phyloP scores from a whole-genome alignment of 345 rosid genomes.

The Jatropha curcas region DNA sequence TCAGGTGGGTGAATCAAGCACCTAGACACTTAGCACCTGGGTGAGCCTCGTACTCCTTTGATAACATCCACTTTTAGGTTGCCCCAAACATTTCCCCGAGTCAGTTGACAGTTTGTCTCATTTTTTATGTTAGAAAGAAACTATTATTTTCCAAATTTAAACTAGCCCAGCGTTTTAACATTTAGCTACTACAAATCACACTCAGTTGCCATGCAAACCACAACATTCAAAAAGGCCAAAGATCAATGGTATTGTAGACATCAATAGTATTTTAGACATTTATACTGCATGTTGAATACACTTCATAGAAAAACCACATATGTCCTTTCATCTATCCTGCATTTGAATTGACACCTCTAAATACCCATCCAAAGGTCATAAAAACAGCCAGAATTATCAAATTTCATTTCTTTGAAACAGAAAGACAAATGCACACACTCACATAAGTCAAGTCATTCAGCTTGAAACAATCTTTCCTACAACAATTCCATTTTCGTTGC shows the following conservation, averaged over 20 bases:
- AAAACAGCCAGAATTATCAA: neutral
- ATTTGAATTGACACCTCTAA: neutral
- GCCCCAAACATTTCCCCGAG: neutral
- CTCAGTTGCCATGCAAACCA: neutral
- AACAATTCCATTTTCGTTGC: neutral
- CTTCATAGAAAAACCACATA: neutral
- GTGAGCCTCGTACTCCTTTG: neutral
- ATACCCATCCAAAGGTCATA: too few relatives aligned
- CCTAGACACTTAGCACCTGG: neutral
- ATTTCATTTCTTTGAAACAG: too few relatives aligned
- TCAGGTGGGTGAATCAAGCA: neutral
- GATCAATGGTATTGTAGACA: too few relatives aligned
- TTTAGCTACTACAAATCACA: neutral
- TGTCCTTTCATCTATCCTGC: neutral
- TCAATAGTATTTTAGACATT: too few relatives aligned
- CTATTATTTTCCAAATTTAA: too few relatives aligned
- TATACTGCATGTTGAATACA: too few relatives aligned
- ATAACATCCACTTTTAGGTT: neutral
- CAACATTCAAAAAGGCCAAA: neutral
- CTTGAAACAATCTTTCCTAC: neutral
- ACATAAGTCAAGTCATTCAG: too few relatives aligned
- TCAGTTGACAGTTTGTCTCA: neutral
- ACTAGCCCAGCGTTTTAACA: neutral
- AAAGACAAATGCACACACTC: too few relatives aligned
- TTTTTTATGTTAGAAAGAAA: neutral